Percentiles rank a stretch among this genome's conserved stretches.
phyloP scores from a whole-genome alignment of 1,284 basidiomycete genomes.

The Peniophora sp. region DNA sequence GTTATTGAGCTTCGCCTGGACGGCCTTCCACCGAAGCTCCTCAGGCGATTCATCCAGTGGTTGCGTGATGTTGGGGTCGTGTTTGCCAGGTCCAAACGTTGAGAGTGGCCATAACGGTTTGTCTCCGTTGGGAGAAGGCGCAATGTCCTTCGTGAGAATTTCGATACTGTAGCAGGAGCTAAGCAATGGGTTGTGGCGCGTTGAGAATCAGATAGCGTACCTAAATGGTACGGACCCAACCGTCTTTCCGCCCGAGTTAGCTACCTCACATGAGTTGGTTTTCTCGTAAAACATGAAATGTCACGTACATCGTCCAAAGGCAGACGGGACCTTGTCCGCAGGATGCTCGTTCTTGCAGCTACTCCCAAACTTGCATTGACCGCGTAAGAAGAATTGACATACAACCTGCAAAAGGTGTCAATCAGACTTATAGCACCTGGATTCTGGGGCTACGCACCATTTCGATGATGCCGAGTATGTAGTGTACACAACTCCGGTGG shows the following conservation, averaged over 20 bases:
- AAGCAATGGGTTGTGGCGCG: neutral
- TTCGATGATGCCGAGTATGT: no score
- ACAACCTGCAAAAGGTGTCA: no score
- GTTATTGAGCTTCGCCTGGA: slow-evolving; percentile 48
- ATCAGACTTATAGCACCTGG: no score
- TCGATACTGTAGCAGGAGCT: slow-evolving; percentile 38
- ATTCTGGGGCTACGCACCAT: no score
- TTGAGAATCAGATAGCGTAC: slow-evolving; percentile 9
- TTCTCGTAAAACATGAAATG: slow-evolving; percentile 20
- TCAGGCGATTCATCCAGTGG: slow-evolving; percentile 75
- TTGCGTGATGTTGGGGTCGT: slow-evolving; percentile 62
- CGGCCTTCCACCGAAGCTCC: slow-evolving; percentile 71
- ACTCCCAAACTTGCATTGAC: slow-evolving; percentile 61
- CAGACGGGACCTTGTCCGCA: slow-evolving; percentile 17
- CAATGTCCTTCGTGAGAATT: slow-evolving; percentile 48
- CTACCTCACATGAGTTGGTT: slow-evolving; percentile 7
- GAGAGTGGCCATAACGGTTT: slow-evolving; percentile 81
- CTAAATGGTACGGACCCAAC: slow-evolving; percentile 8
- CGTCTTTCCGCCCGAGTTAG: neutral
- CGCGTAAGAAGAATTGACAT: slow-evolving; percentile 62
- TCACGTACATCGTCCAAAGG: slow-evolving; percentile 26
- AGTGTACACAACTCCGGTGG: no score
- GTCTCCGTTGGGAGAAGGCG: slow-evolving; percentile 43
- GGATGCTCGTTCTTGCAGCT: slow-evolving; percentile 67
- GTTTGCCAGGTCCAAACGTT: slow-evolving; percentile 72